Conservation (phyloP, 345 rosid species). For the Hibiscus mutabilis region DNA sequence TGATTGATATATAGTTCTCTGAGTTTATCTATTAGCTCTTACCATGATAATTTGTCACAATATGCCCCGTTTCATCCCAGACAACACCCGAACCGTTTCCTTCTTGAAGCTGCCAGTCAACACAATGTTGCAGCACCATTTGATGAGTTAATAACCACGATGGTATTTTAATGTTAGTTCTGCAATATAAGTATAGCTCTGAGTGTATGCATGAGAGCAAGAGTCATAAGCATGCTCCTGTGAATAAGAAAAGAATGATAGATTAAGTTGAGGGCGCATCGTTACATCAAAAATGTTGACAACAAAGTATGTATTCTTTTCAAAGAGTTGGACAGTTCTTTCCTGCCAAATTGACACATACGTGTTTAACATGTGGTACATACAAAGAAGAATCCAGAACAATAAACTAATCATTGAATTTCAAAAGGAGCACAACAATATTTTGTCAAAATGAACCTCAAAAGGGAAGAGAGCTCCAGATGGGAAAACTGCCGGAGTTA, state of each 20-base stretch:
- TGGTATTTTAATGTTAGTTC: not conserved
- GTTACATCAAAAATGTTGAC: constrained; percentile 94
- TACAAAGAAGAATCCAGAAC: constrained; percentile 1
- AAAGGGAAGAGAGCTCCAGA: constrained; percentile 78
- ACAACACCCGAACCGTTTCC: constrained; percentile 99
- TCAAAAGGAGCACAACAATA: not conserved
- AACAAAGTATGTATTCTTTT: constrained; percentile 75
- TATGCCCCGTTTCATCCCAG: constrained; percentile 83
- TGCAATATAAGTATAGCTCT: not conserved
- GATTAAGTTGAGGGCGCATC: constrained; percentile 84
- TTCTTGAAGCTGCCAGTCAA: constrained; percentile 71
- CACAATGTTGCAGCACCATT: not conserved
- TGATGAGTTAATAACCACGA: not conserved
- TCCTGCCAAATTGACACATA: constrained; percentile 42
- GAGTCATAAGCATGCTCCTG: not conserved
- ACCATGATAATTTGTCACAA: constrained; percentile 97
- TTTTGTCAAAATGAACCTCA: constrained; percentile 43
- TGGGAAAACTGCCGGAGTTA: constrained; percentile 68
- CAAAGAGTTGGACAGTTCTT: constrained; percentile 75
- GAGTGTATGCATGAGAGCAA: not conserved
- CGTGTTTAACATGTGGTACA: not conserved
- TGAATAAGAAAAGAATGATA: not conserved
- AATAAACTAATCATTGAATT: not conserved
- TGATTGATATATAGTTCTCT: not conserved
- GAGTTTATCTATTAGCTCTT: constrained; percentile 20